Conservation (phyloP, 2,329 filamentous ascomycete genomes). For the Phoma sp. region DNA sequence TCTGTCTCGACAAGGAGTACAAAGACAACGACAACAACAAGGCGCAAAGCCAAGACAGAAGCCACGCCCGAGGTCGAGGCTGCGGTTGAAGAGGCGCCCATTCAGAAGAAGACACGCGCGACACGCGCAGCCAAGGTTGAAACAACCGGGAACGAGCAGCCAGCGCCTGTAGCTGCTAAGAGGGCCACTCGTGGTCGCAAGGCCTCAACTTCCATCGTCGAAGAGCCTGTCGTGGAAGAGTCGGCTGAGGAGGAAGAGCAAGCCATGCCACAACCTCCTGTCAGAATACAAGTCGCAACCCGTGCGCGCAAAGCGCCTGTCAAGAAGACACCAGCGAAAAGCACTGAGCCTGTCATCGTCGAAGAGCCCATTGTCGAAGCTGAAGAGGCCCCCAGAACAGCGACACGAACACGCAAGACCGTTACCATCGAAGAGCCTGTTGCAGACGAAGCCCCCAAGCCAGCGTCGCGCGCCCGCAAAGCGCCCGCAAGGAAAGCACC, state of each 20-base stretch:
- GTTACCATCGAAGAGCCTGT: conserved; percentile 15
- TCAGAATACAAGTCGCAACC: conserved; percentile 32
- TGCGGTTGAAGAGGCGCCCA: conserved; percentile 16
- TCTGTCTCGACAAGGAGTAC: conserved; percentile 26
- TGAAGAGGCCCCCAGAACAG: conserved; percentile 16
- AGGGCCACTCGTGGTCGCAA: conserved; percentile 35
- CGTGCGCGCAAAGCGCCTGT: conserved; percentile 31
- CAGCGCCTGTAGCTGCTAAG: conserved; percentile 28
- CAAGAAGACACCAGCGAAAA: conserved; percentile 30
- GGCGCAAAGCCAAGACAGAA: conserved; percentile 29
- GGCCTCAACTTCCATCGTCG: conserved; percentile 13
- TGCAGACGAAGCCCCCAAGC: conserved; percentile 23
- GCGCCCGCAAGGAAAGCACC: conserved; percentile 25
- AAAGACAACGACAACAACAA: conserved; percentile 29
- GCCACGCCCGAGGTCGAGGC: conserved; percentile 16
- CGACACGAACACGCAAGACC: conserved; percentile 20
- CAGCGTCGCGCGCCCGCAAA: conserved; percentile 27
- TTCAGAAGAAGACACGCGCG: conserved; percentile 31
- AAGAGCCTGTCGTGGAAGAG: conserved; percentile 22
- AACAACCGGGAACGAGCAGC: conserved; percentile 21
- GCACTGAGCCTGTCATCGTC: conserved; percentile 10
- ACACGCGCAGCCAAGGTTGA: conserved; percentile 31
- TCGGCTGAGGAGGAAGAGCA: conserved; percentile 8
- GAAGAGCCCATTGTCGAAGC: conserved; percentile 22
- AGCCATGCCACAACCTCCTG: conserved; percentile 25